Conservation (phyloP, 108 stramenopile genomes). For the Skeletonema costatum region DNA sequence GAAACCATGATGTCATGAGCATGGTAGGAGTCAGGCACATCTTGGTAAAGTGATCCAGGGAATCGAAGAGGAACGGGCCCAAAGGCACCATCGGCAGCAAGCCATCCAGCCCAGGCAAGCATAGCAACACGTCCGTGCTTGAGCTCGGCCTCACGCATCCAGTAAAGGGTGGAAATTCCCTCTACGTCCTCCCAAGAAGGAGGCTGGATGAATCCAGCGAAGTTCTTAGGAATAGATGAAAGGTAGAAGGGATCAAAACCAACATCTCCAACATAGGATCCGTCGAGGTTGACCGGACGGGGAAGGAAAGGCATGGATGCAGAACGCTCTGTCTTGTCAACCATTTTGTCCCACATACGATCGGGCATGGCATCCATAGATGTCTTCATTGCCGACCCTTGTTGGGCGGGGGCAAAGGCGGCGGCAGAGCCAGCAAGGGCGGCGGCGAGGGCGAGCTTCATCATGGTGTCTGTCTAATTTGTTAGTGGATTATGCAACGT, state of each 20-base stretch:
- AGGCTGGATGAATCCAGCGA: slow-evolving; percentile 91
- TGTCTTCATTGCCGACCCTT: slow-evolving; percentile 40
- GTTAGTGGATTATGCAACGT: slow-evolving; percentile 3
- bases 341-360: slow-evolving; percentile 89
- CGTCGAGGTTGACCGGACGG: slow-evolving; percentile 87
- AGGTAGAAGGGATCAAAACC: slow-evolving; percentile 96
- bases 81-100: slow-evolving; percentile 84
- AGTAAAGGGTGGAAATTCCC: slow-evolving; percentile 84
- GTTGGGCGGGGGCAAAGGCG: slow-evolving; percentile 74
- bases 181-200: slow-evolving; percentile 86
- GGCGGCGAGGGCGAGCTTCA: slow-evolving; percentile 78
- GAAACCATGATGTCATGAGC: slow-evolving; percentile 83
- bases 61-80: slow-evolving; percentile 76
- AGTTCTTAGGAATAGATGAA: slow-evolving; percentile 89
- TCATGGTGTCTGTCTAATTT: slow-evolving; percentile 45
- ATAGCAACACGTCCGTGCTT: slow-evolving; percentile 91
- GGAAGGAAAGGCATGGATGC: slow-evolving; percentile 81
- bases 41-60: slow-evolving; percentile 78
- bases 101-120: slow-evolving; percentile 90
- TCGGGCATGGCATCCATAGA: slow-evolving; percentile 77
- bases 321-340: slow-evolving; percentile 84
- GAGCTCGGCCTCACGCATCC: slow-evolving; percentile 91
- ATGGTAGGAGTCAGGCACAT: slow-evolving; percentile 80
- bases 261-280: slow-evolving; percentile 86
- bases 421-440: slow-evolving; percentile 78